Evolutionary conservation across 805 yeast species (phyloP), one percentile per base, ranked within the genome.

Genomic region (Ogataea angusta): DNA sequence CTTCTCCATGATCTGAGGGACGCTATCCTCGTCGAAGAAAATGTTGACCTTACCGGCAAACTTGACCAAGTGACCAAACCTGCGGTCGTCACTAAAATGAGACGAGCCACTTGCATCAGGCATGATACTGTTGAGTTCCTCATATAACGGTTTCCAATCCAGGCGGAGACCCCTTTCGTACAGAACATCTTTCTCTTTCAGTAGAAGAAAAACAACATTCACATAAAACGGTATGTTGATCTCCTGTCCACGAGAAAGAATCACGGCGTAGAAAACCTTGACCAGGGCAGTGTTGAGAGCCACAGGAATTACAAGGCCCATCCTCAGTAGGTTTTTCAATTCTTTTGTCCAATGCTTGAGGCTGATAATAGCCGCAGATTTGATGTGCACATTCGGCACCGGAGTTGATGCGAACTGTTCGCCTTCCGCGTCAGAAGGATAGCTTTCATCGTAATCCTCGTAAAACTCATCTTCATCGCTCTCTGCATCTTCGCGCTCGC

Each of bases 331-430:
- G 29, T 83, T 81, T 36, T 78, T 74, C 47, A 91, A 70, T 59
- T 89, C 97, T 39, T 83, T 80, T 0, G 96, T 83, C 95, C 96
- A 90, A 43, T 83, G 85, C 38, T 82, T 73, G 6, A 88, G 82
- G 32, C 81, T 74, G 6, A 85, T 79, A 6, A 86, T 82, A 0
- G 93, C 78, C 0, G 93, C 84, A 1, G 87, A 78, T 49, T 75
- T 72, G 2, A 84, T 78, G 1, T 81, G 71, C 8, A 78, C 72
- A 48, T 79, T 80, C 44, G 82, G 80, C 34, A 81, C 81, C 1
- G 69, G 72, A 0, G 70, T 69, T 0, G 66, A 67, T 1, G 65
- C 64, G 9, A 56, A 56, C 23, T 48, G 46, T 10, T 64, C 71
- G 15, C 65, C 74, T 10, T 69, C 75, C 22, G 66, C 73, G 21